Base-by-base conservation (phyloP, 2,329 filamentous ascomycete species). In the Ophiostoma fasciatum region DNA sequence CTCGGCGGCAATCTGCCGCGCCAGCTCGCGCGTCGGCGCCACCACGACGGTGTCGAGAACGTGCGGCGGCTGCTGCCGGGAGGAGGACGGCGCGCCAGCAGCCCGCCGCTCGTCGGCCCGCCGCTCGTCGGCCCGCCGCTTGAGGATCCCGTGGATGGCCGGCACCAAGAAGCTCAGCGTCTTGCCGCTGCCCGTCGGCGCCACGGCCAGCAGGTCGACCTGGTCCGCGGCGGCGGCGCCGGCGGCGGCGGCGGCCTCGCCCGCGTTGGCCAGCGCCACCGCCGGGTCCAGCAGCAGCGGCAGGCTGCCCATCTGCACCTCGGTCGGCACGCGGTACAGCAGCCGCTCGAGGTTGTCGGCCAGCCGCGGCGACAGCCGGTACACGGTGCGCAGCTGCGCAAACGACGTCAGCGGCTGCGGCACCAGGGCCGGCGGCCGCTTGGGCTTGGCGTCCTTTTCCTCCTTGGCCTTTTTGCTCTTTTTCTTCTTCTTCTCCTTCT, bases 101-200 rank as follows among this genome's bases (percentile, higher is more conserved):
- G 22, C 23, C 12, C 18, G 22, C 3, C 28, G 51, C 30, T 53
- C 51, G 47, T 39, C 47, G 34, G 45, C 60, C 26, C 66, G 59
- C 25, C 51, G 54, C 46, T 64, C 58, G 4, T 64, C 58, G 1
- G 66, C 62, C 28, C 68, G 59, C 36, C 69, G 59, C 42, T 68
- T 64, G 46, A 82, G 62, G 28, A 93, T 75, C 31, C 72, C 69
- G 51, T 93, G 79, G 47, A 98, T 75, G 4, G 85, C 68, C 0
- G 88, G 87, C 28, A 98, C 81, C 48, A 96, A 58, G 50, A 94
- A 98, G 14, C 85, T 84, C 44, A 98, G 63, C 0, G 90, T 98
- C 64, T 98, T 98, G 30, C 90, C 90, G 54, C 88, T 96, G 18
- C 90, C 90, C 0, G 90, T 98, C 1, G 90, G 90, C 4, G 90